Evolutionary conservation across 2,329 filamentous ascomycete genomes (phyloP).

Genomic region (Exutisphaerella laricina): DNA sequence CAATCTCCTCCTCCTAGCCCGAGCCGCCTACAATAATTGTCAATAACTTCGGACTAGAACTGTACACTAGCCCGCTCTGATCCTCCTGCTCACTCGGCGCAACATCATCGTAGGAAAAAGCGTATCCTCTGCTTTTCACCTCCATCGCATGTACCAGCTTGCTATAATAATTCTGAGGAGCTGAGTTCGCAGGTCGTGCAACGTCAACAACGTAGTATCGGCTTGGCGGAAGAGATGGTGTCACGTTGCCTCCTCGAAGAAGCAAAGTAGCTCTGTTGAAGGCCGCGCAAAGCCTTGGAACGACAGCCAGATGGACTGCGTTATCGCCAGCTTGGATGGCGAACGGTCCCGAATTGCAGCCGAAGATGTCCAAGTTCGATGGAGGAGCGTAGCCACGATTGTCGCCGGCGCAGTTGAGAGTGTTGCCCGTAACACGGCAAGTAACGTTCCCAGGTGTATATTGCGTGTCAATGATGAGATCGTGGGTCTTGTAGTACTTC

Average conservation of each 20-base stretch:
- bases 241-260: constrained; percentile 41
- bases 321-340: constrained; percentile 38
- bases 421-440: constrained; percentile 42
- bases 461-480: constrained; percentile 60
- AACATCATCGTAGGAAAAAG: constrained; percentile 67
- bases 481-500: constrained; percentile 41
- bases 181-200: constrained; percentile 33
- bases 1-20: background rate
- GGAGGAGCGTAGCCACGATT: constrained; percentile 51
- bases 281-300: constrained; percentile 66
- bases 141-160: constrained; percentile 57
- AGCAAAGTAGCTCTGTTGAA: constrained; percentile 69
- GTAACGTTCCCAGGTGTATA: constrained; percentile 49
- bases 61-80: constrained; percentile 46
- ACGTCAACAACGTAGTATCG: constrained; percentile 35
- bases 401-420: constrained; percentile 39
- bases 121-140: constrained; percentile 56
- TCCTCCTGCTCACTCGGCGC: constrained; percentile 38
- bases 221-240: constrained; percentile 38
- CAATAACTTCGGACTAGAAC: constrained; percentile 39
- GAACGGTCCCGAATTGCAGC: constrained; percentile 60
- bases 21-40: constrained; percentile 45
- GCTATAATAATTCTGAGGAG: constrained; percentile 50
- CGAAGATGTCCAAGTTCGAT: constrained; percentile 58
- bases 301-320: constrained; percentile 50